These are phyloP conservation scores for Exophiala sp. DNA, from an alignment of 2,329 filamentous ascomycete species.

Conservation along the genomic window DNA sequence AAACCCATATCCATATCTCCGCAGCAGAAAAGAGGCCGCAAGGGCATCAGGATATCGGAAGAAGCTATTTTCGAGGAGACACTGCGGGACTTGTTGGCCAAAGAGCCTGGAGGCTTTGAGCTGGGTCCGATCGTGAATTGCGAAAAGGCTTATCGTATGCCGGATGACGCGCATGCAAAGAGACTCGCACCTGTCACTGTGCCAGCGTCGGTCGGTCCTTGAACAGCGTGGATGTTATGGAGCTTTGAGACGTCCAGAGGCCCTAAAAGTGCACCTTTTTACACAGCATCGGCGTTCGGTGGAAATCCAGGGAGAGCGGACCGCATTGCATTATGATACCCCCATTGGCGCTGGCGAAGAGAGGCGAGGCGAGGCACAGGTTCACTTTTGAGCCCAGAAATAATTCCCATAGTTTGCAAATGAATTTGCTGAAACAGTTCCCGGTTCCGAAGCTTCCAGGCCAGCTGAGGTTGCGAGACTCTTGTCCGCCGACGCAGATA, in stretches of 20 bases:
- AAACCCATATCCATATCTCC: conserved; percentile 32
- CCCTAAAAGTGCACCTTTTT: conserved; percentile 4
- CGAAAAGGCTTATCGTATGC: conserved; percentile 52
- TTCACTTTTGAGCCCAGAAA: conserved; percentile 25
- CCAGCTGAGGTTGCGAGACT: neutral
- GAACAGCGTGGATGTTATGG: conserved; percentile 9
- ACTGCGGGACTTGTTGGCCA: conserved; percentile 46
- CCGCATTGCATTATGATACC: conserved; percentile 22
- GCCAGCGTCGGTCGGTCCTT: conserved; percentile 25
- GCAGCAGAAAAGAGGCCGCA: conserved; percentile 29
- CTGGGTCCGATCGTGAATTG: conserved; percentile 54
- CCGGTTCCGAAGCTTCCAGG: neutral
- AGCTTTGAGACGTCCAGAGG: conserved; percentile 13
- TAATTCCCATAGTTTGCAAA: conserved; percentile 17
- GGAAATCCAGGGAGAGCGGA: neutral
- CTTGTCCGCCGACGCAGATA: conserved; percentile 2
- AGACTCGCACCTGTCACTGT: conserved; percentile 18
- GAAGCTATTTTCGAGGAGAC: conserved; percentile 53
- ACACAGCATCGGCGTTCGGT: conserved; percentile 26
- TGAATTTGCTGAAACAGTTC: conserved; percentile 3
- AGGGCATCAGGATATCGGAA: conserved; percentile 31
- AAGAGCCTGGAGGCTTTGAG: conserved; percentile 36
- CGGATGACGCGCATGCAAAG: conserved; percentile 34
- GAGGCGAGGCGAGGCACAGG: neutral
- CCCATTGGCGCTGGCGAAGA: neutral